Evolutionary conservation across 106 monocot genomes (phyloP), one percentile per base, ranked within the genome.

Genomic region (Acanthochlamys bracteata): DNA sequence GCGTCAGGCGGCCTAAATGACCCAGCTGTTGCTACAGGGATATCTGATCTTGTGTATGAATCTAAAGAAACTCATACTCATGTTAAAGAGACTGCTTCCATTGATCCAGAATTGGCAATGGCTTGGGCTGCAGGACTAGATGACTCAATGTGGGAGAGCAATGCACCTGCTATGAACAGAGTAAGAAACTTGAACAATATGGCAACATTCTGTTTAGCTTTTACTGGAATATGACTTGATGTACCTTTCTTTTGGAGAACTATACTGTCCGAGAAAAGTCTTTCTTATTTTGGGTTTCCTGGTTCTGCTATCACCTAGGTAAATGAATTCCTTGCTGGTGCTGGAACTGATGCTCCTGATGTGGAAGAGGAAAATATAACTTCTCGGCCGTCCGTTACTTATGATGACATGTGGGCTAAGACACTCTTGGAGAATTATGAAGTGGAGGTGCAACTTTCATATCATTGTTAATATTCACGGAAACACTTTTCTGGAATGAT

Each of bases 371-470:
- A 94, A 76, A 84, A 88, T 63, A 75, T 81, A 20, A 79, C 74
- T 23, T 88, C 87, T 51, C 80, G 82, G 53, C 82, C 78, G 60
- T 91, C 91, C 2, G 85, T 76, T 46, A 75, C 71, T 60, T 92
- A 98, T 63, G 91, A 91, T 61, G 91, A 91, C 56, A 81, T 98
- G 80, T 98, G 96, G 96, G 96, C 96, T 16, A 96, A 91, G 73
- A 83, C 87, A 47, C 82, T 98, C 19, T 63, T 98, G 45, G 83
- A 96, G 72, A 80, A 75, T 55, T 87, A 91, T 60, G 91, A 92
- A 74, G 78, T 73, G 69, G 96, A 92, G 86, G 83, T 83, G 75
- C 21, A 26, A 59, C 1, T 25, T 63, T 6, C 57, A 55, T 63
- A 60, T 8, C 17, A 60, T 73, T 60, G 12, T 58, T 49, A 2